These are phyloP conservation scores for Coprinellus micaceus DNA, from an alignment of 768 basidiomycete genomes.

Conservation along the genomic window DNA sequence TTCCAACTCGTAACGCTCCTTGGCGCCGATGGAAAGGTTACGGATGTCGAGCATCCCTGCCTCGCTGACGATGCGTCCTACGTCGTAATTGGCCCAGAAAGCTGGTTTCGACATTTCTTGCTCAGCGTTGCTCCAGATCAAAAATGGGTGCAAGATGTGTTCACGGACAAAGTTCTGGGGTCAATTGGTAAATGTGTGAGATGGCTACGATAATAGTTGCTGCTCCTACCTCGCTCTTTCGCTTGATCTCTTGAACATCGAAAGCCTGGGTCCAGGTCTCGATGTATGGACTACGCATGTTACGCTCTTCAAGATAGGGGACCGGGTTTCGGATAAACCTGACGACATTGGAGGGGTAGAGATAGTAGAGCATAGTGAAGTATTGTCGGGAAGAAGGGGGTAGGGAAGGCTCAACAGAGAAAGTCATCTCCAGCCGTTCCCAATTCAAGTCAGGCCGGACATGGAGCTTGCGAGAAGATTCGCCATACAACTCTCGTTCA, in stretches of 20 bases:
- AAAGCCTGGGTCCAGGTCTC: slow-evolving; percentile 69
- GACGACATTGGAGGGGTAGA: slow-evolving; percentile 87
- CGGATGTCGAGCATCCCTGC: slow-evolving; percentile 65
- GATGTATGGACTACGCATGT: slow-evolving; percentile 56
- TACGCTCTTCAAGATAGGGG: slow-evolving; percentile 53
- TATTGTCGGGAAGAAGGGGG: slow-evolving; percentile 61
- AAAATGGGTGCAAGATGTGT: slow-evolving; percentile 69
- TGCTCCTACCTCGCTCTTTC: slow-evolving; percentile 63
- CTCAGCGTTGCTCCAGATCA: slow-evolving; percentile 62
- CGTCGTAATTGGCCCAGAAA: slow-evolving; percentile 65
- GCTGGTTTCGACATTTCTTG: slow-evolving; percentile 61
- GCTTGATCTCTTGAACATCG: slow-evolving; percentile 65
- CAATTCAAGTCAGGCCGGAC: slow-evolving; percentile 60
- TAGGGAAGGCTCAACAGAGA: slow-evolving; percentile 47
- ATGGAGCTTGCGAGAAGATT: slow-evolving; percentile 34
- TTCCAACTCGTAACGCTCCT: slow-evolving; percentile 24
- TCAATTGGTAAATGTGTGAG: background rate
- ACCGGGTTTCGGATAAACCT: slow-evolving; percentile 72
- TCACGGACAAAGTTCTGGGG: slow-evolving; percentile 61
- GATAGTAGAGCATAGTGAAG: slow-evolving; percentile 81
- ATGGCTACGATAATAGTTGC: background rate
- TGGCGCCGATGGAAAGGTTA: slow-evolving; percentile 50
- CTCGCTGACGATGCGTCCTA: slow-evolving; percentile 62
- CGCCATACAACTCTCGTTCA: slow-evolving; percentile 39
- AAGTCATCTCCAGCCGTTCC: slow-evolving; percentile 61